These are phyloP conservation scores for Vickermania spadyakhi DNA, from an alignment of 208 protist genomes.

Conservation along the genomic window DNA sequence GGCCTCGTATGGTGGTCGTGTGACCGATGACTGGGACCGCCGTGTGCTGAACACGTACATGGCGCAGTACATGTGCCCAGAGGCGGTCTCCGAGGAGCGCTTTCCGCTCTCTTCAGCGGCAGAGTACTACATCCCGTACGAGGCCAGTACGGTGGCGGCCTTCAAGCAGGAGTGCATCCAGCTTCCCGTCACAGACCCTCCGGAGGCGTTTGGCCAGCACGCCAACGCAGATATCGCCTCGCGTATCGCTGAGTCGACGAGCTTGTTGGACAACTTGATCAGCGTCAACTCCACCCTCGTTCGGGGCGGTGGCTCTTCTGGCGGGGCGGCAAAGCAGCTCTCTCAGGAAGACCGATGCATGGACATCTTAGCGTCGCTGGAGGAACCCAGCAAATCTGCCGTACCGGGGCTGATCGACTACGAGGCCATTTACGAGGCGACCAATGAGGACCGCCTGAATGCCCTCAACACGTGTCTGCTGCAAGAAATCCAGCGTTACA, in stretches of 20 bases:
- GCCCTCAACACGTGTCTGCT: slow-evolving; percentile 96
- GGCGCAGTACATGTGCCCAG: slow-evolving; percentile 90
- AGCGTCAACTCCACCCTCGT: slow-evolving; percentile 70
- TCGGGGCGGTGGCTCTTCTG: slow-evolving; percentile 37
- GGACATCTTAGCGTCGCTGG: slow-evolving; percentile 80
- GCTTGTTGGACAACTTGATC: slow-evolving; percentile 93
- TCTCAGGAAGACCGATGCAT: slow-evolving; percentile 82
- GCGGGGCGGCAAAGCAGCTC: slow-evolving; percentile 16
- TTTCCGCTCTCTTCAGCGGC: slow-evolving; percentile 79
- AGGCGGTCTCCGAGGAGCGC: slow-evolving; percentile 62
- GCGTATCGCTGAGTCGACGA: slow-evolving; percentile 90
- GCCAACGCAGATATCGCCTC: slow-evolving; percentile 97
- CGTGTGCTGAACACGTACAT: slow-evolving; percentile 97
- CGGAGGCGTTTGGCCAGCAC: slow-evolving; percentile 98
- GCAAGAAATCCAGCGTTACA: slow-evolving; percentile 98
- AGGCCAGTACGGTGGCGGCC: slow-evolving; percentile 86
- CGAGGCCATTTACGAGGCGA: slow-evolving; percentile 82
- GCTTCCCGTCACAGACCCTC: slow-evolving; percentile 92
- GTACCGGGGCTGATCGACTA: slow-evolving; percentile 84
- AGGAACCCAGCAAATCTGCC: slow-evolving; percentile 74
- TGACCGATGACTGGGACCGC: slow-evolving; percentile 98
- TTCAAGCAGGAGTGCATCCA: slow-evolving; percentile 92
- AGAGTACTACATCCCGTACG: slow-evolving; percentile 85
- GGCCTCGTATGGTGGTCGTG: slow-evolving; percentile 97
- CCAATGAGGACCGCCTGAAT: slow-evolving; percentile 81